Evolutionary conservation across 495 filamentous ascomycete genomes (phyloP), one percentile per base, ranked within the genome.

Genomic region (Aspergillus ellipticus): DNA sequence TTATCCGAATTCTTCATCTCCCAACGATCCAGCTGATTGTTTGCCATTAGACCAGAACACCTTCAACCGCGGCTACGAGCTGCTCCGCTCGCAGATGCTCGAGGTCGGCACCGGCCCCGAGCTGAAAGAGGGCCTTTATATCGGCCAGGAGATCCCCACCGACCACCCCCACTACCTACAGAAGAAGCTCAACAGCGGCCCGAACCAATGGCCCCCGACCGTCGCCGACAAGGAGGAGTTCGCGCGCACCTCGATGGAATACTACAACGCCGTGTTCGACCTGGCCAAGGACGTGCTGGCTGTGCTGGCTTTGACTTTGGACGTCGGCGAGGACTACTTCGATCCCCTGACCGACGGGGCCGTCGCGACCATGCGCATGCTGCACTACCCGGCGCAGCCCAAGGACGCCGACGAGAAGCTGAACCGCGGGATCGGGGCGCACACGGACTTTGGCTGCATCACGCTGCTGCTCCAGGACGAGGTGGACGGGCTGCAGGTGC

Each of bases 101-200:
- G 73, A 81, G 62, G 63, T 64, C 3, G 75, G 67, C 28, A 68
- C 71, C 4, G 65, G 67, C 1, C 79, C 79, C 0, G 79, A 82
- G 47, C 65, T 79, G 0, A 81, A 82, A 55, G 78, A 81, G 65
- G 79, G 77, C 1, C 68, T 79, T 11, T 80, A 76, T 60, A 62
- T 83, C 35, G 72, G 79, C 42, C 65, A 72, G 29, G 73, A 83
- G 54, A 72, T 80, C 15, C 67, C 73, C 1, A 35, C 53, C 7
- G 66, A 71, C 16, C 72, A 79, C 51, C 70, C 73, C 6, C 69
- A 76, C 42, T 74, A 72, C 15, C 3, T 68, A 0, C 49, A 66
- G 33, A 63, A 66, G 48, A 69, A 69, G 29, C 45, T 73, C n/a
- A 73, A 68, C 56, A 68, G 66, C 31, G 74, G 76, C 1, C 79